A percentile compares a stretch with the other conserved stretches of the same genome.
Conservation (phyloP, 768 basidiomycete species). For the Boletus subparvulus region DNA sequence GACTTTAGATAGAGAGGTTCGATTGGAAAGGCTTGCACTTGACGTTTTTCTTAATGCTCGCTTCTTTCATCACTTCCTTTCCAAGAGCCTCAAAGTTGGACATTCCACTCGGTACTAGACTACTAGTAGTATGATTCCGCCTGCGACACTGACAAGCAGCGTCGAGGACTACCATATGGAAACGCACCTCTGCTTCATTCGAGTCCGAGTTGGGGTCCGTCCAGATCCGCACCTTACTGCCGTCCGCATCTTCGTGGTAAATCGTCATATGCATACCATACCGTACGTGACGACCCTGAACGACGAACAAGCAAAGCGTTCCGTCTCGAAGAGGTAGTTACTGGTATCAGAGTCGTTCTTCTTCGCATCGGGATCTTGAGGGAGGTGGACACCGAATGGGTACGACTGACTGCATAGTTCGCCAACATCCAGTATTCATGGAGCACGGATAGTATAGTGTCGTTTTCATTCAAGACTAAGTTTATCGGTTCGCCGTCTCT, state of each 20-base stretch:
- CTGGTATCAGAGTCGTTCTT: slow-evolving; percentile 31
- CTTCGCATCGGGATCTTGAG: slow-evolving; percentile 29
- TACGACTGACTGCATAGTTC: slow-evolving; percentile 14
- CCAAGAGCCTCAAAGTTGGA: slow-evolving; percentile 69
- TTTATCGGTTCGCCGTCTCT: too few relatives aligned
- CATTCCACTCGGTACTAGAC: slow-evolving; percentile 59
- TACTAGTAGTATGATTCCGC: slow-evolving; percentile 56
- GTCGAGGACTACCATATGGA: neutral
- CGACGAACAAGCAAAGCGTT: slow-evolving; percentile 82
- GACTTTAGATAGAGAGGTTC: too few relatives aligned
- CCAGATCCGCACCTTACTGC: slow-evolving; percentile 62
- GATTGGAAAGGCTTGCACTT: too few relatives aligned
- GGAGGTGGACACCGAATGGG: slow-evolving; percentile 57
- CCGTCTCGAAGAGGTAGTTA: slow-evolving; percentile 85
- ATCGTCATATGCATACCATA: slow-evolving; percentile 76
- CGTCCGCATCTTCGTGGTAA: slow-evolving; percentile 45
- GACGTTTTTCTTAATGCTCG: slow-evolving; percentile 63
- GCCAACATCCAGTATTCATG: too few relatives aligned
- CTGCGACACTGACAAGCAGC: slow-evolving; percentile 57
- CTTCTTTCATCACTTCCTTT: slow-evolving; percentile 94
- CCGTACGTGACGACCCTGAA: slow-evolving; percentile 93
- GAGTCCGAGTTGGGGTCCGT: slow-evolving; percentile 71
- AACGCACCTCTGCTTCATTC: slow-evolving; percentile 85
- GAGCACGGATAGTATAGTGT: too few relatives aligned
- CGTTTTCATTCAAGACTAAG: too few relatives aligned